Conservation (phyloP, 306 rosid species). For the Elaeagnus macrophylla region DNA sequence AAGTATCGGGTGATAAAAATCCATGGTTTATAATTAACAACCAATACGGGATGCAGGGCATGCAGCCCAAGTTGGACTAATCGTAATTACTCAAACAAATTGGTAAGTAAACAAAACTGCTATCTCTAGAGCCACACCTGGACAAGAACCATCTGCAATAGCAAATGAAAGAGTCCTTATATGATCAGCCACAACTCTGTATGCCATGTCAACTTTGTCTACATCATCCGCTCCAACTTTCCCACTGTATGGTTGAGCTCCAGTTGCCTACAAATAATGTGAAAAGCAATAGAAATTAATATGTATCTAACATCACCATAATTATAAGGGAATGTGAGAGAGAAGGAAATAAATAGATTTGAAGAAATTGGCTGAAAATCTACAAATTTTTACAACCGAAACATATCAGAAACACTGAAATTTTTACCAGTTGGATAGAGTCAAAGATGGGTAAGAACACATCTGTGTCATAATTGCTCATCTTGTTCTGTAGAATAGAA, state of each 20-base stretch:
- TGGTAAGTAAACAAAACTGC: neutral
- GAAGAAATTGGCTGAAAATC: too few species aligned
- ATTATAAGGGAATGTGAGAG: neutral
- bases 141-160: constrained; percentile 96
- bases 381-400: neutral
- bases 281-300: neutral
- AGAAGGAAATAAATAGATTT: neutral
- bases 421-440: constrained; percentile 65
- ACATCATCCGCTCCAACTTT: constrained; percentile 78
- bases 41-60: too few species aligned
- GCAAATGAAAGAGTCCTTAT: constrained; percentile 77
- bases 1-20: too few species aligned
- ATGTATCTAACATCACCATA: neutral
- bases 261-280: constrained; percentile 59
- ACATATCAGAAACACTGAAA: neutral
- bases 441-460: constrained; percentile 89
- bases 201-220: constrained; percentile 90
- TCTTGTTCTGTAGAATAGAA: constrained; percentile 72
- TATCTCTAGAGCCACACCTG: constrained; percentile 42
- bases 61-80: too few species aligned
- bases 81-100: too few species aligned
- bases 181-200: constrained; percentile 67
- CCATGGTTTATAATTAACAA: too few species aligned
- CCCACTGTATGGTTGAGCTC: constrained; percentile 76
- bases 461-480: constrained; percentile 97